Evolutionary conservation across 139 green algal species (phyloP).

Genomic region (Choricystis sp.): DNA sequence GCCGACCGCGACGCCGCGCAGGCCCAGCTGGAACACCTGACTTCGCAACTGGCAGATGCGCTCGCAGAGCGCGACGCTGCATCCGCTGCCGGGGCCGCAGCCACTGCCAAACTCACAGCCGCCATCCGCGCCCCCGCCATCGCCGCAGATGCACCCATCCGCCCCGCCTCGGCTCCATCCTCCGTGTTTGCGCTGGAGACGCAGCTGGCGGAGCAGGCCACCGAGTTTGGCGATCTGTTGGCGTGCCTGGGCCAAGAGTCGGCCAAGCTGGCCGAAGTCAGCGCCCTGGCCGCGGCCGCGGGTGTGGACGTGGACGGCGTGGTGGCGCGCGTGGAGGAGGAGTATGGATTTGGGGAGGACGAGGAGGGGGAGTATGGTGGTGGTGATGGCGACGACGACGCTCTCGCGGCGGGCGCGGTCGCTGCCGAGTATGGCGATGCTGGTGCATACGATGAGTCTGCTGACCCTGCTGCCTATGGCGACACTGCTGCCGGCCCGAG

Average conservation of each 20-base stretch:
- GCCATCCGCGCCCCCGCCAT: no score
- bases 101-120: no score
- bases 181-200: neutral
- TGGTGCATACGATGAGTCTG: neutral
- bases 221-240: constrained; percentile 8
- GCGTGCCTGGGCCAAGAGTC: constrained; percentile 8
- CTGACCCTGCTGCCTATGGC: neutral
- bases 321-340: constrained; percentile 2
- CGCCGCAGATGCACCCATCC: no score
- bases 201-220: constrained; percentile 5
- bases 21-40: constrained; percentile 3
- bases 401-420: no score
- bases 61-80: no score
- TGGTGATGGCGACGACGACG: neutral
- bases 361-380: neutral
- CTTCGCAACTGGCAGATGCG: constrained; percentile 4
- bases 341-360: constrained; percentile 5
- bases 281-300: neutral
- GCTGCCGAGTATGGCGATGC: constrained; percentile 7
- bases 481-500: no score
- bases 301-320: constrained; percentile 3
- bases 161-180: no score
- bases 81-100: no score
- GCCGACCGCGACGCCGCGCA: neutral
- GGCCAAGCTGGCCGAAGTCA: neutral